phyloP scores from a whole-genome alignment of 106 monocot genomes.

The Acorus calamus region DNA sequence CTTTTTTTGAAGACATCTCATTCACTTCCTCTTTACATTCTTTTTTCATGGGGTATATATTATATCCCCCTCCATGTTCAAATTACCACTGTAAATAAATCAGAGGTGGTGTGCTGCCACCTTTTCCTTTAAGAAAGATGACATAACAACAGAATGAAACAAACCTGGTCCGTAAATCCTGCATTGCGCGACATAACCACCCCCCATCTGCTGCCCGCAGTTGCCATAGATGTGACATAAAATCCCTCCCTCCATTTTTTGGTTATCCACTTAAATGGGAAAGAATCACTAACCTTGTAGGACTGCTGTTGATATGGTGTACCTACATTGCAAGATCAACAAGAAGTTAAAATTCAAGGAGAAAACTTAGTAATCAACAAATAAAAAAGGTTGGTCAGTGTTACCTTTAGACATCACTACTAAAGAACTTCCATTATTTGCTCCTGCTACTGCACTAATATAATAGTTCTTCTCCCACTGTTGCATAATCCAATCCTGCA shows the following conservation, averaged over 20 bases:
- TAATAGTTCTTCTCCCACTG: slow-evolving; percentile 92
- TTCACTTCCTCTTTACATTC: no score
- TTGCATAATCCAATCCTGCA: slow-evolving; percentile 88
- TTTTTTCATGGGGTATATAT: no score
- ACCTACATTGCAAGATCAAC: slow-evolving; percentile 23
- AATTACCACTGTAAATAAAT: no score
- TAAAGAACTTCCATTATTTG: slow-evolving; percentile 66
- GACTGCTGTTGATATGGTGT: slow-evolving; percentile 72
- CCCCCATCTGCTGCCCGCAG: slow-evolving; percentile 74
- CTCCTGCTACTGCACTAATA: slow-evolving; percentile 71
- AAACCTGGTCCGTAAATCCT: slow-evolving; percentile 72
- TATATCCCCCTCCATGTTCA: no score
- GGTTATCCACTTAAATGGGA: slow-evolving; percentile 94
- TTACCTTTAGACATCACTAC: slow-evolving; percentile 86
- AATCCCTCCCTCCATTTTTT: slow-evolving; percentile 88
- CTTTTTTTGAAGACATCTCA: no score
- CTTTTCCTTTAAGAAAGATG: background rate
- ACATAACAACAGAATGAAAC: background rate
- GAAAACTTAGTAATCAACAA: background rate
- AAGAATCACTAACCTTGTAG: slow-evolving; percentile 84
- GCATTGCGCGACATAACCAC: slow-evolving; percentile 82
- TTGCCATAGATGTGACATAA: slow-evolving; percentile 80
- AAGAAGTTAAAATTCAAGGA: slow-evolving; percentile 1
- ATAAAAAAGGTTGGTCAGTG: background rate
- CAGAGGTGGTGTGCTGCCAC: no score